Conservation (phyloP, 2,329 filamentous ascomycete species). For the Fusarium sp. region DNA sequence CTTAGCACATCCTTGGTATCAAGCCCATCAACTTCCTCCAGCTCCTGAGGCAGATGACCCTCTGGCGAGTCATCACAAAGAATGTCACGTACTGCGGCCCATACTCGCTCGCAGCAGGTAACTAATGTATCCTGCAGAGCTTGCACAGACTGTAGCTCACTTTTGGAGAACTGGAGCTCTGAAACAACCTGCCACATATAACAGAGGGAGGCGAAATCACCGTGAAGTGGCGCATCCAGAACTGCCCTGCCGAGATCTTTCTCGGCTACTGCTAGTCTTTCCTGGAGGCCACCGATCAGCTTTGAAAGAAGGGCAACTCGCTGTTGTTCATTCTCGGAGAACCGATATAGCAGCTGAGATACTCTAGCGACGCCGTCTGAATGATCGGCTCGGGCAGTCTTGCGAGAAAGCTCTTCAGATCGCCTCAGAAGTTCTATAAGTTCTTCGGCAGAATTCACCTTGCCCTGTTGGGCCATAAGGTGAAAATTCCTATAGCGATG, state of each 20-base stretch:
- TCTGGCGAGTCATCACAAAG: constrained; percentile 96
- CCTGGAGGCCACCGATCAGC: constrained; percentile 73
- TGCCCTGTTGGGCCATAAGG: constrained; percentile 31
- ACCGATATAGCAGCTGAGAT: constrained; percentile 76
- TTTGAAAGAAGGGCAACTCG: constrained; percentile 66
- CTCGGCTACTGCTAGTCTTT: constrained; percentile 73
- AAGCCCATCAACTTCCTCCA: constrained; percentile 77
- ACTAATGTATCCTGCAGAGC: constrained; percentile 69
- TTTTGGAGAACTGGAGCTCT: constrained; percentile 56
- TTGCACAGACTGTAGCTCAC: constrained; percentile 54
- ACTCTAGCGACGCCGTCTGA: constrained; percentile 89
- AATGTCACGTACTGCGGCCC: constrained; percentile 79
- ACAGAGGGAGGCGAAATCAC: constrained; percentile 75
- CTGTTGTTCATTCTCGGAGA: constrained; percentile 60
- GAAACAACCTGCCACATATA: constrained; percentile 68
- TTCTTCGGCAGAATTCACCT: constrained; percentile 46
- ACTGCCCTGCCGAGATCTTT: constrained; percentile 76
- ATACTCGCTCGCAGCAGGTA: constrained; percentile 75
- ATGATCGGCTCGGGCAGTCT: constrained; percentile 88
- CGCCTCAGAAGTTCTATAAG: constrained; percentile 63
- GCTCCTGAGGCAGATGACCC: constrained; percentile 82
- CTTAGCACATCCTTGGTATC: constrained; percentile 91
- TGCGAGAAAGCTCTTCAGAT: constrained; percentile 71
- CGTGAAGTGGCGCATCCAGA: constrained; percentile 75
- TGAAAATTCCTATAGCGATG: constrained; percentile 51